phyloP scores from a whole-genome alignment of 164 flowering plant species.

The Nelumbo lutea region DNA sequence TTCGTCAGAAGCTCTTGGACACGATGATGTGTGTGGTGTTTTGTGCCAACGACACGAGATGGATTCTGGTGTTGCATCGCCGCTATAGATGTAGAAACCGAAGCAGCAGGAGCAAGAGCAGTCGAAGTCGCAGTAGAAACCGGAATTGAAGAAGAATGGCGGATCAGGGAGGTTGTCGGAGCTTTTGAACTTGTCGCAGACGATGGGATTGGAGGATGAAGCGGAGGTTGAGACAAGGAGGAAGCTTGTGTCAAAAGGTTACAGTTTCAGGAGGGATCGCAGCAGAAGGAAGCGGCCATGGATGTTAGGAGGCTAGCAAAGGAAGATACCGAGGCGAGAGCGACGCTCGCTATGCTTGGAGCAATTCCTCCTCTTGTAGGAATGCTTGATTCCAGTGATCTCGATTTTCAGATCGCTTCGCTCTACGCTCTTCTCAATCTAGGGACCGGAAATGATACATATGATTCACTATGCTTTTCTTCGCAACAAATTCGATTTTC shows the following conservation, averaged over 20 bases:
- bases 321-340: conserved; percentile 60
- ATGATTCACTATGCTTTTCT: conserved; percentile 13
- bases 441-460: conserved; percentile 73
- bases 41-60: conserved; percentile 19
- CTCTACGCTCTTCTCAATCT: conserved; percentile 21
- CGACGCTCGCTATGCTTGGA: conserved; percentile 79
- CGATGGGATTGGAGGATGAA: conserved; percentile 10
- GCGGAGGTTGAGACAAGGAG: conserved; percentile 38
- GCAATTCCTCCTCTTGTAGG: conserved; percentile 80
- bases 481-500: too few species aligned
- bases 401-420: conserved; percentile 45
- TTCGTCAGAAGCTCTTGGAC: conserved; percentile 28
- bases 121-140: neutral
- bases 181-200: conserved; percentile 45
- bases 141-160: neutral
- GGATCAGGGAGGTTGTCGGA: conserved; percentile 66
- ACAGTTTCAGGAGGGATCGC: conserved; percentile 26
- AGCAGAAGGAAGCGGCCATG: conserved; percentile 31
- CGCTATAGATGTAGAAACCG: neutral
- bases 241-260: conserved; percentile 46
- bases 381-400: conserved; percentile 54
- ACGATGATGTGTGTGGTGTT: conserved; percentile 26
- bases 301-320: conserved; percentile 61
- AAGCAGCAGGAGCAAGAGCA: neutral
- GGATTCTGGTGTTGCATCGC: conserved; percentile 5